Conservation (phyloP, 2,329 filamentous ascomycete genomes). For the Aspergillus intermedius region DNA sequence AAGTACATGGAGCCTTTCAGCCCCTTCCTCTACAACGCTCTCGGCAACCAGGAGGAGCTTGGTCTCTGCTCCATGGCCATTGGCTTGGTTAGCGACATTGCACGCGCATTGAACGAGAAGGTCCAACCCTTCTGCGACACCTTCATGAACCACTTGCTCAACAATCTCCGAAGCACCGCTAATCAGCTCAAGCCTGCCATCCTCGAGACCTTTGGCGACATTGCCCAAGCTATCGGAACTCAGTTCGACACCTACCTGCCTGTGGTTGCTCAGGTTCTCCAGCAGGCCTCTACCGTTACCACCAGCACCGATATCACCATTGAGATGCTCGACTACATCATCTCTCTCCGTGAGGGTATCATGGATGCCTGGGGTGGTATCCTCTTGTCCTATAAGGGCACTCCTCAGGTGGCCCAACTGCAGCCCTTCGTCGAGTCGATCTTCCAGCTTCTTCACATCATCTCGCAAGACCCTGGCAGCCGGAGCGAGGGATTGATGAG, state of each 20-base stretch:
- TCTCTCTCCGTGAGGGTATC: constrained; percentile 91
- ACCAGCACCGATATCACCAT: constrained; percentile 73
- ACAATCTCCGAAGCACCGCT: constrained; percentile 77
- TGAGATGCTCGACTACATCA: constrained; percentile 95
- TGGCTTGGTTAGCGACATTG: constrained; percentile 93
- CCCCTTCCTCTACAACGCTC: constrained; percentile 86
- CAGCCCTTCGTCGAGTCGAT: constrained; percentile 76
- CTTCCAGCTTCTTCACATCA: constrained; percentile 75
- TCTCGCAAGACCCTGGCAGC: constrained; percentile 79
- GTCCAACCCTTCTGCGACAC: constrained; percentile 92
- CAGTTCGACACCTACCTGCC: constrained; percentile 89
- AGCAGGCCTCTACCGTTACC: constrained; percentile 82
- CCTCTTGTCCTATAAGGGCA: constrained; percentile 85
- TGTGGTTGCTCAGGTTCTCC: constrained; percentile 86
- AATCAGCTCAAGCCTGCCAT: constrained; percentile 99
- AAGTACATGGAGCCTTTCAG: constrained; percentile 97
- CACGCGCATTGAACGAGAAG: constrained; percentile 79
- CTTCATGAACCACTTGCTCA: constrained; percentile 97
- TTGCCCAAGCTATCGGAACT: constrained; percentile 86
- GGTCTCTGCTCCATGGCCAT: constrained; percentile 95
- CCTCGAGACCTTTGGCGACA: constrained; percentile 94
- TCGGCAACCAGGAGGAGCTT: constrained; percentile 92
- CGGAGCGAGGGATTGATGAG: constrained; percentile 87
- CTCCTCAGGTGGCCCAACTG: constrained; percentile 54
- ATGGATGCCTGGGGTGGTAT: constrained; percentile 99